These are phyloP conservation scores for Trichoderma sp. DNA, from an alignment of 2,329 filamentous ascomycete species.

Conservation along the genomic window DNA sequence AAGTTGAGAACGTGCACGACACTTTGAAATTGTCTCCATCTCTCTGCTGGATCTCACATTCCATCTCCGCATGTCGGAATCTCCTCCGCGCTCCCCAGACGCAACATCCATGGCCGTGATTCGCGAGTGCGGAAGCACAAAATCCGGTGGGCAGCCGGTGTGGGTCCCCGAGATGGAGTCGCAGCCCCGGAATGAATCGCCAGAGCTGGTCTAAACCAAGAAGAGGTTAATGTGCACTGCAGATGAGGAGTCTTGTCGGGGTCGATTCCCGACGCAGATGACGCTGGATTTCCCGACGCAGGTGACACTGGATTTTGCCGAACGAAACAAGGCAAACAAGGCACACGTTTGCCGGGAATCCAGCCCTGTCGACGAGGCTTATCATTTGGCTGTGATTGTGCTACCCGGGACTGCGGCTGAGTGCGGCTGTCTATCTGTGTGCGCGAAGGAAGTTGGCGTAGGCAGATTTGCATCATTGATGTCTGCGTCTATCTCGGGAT, in stretches of 20 bases:
- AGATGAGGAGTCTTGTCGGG: conserved; percentile 17
- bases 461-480: not conserved
- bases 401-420: not conserved
- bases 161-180: conserved; percentile 20
- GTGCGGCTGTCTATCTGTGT: not conserved
- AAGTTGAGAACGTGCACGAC: not conserved
- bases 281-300: not conserved
- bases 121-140: not conserved
- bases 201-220: not conserved
- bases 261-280: conserved; percentile 21
- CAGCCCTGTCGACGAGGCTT: not conserved
- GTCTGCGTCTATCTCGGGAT: not conserved
- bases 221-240: not conserved
- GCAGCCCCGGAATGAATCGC: not conserved
- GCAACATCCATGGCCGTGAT: not conserved
- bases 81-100: not conserved
- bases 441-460: not conserved
- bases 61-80: not conserved
- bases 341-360: not conserved
- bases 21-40: not conserved
- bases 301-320: not conserved
- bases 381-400: not conserved
- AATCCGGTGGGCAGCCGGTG: not conserved
- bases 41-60: not conserved
- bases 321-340: not conserved